These are phyloP conservation scores for Gossypium thurberi DNA, from an alignment of 345 rosid genomes.

Conservation along the genomic window DNA sequence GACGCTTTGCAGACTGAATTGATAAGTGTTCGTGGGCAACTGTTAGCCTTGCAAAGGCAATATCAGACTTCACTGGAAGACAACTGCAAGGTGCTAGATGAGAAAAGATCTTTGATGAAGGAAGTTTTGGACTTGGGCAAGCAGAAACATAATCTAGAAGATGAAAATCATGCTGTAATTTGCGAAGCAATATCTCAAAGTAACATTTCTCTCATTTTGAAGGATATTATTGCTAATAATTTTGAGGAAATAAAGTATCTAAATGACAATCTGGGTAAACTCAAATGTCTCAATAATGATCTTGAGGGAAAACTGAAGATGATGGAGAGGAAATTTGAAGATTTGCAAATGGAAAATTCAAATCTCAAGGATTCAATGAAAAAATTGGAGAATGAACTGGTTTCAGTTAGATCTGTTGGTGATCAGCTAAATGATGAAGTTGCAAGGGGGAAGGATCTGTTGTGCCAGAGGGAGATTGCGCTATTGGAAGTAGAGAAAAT, in stretches of 20 bases:
- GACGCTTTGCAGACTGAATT: constrained; percentile 49
- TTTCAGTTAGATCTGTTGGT: constrained; percentile 33
- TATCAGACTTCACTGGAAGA: constrained; percentile 41
- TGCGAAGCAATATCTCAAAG: constrained; percentile 49
- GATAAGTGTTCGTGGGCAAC: constrained; percentile 37
- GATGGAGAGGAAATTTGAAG: constrained; percentile 36
- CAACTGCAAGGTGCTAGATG: constrained; percentile 39
- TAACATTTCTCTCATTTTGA: constrained; percentile 47
- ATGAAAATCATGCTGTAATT: constrained; percentile 41
- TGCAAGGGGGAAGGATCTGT: constrained; percentile 31
- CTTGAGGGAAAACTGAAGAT: constrained; percentile 45
- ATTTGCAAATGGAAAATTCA: constrained; percentile 28
- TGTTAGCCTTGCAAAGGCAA: constrained; percentile 38
- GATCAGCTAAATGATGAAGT: constrained; percentile 42
- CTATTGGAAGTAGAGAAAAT: constrained; percentile 37
- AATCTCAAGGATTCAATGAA: constrained; percentile 33
- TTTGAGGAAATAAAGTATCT: constrained; percentile 39
- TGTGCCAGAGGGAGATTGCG: constrained; percentile 39
- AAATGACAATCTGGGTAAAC: constrained; percentile 32
- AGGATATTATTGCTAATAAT: constrained; percentile 39
- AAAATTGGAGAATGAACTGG: constrained; percentile 33
- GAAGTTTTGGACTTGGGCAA: constrained; percentile 35
- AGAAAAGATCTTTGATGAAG: constrained; percentile 41
- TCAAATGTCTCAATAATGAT: constrained; percentile 38
- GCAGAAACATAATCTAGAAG: constrained; percentile 52